These are phyloP conservation scores for Mycena crocata DNA, from an alignment of 768 basidiomycete genomes.

Conservation along the genomic window DNA sequence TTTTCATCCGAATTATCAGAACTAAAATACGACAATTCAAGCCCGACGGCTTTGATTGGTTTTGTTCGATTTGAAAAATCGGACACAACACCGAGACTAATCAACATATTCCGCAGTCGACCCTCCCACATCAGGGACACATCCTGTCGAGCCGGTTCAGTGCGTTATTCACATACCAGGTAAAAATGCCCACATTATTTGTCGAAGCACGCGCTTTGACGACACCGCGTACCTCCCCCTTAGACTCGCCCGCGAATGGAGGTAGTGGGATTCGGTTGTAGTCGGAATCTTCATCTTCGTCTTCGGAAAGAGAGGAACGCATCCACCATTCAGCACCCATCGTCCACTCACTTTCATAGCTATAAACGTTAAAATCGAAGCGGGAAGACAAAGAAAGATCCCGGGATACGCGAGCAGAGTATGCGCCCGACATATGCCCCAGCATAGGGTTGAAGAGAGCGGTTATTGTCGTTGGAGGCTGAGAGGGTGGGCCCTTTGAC, in stretches of 20 bases:
- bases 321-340: constrained; percentile 98
- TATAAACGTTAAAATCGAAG: constrained; percentile 97
- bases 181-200: constrained; percentile 72
- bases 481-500: constrained; percentile 57
- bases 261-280: constrained; percentile 27
- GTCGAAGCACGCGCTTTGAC: constrained; percentile 92
- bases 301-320: constrained; percentile 61
- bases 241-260: constrained; percentile 31
- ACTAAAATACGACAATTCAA: constrained; percentile 96
- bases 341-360: constrained; percentile 96
- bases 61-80: constrained; percentile 87
- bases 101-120: constrained; percentile 86
- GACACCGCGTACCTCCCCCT: constrained; percentile 75
- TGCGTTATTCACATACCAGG: not conserved
- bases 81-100: constrained; percentile 92
- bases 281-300: constrained; percentile 38
- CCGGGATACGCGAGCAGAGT: constrained; percentile 87
- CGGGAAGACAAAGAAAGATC: constrained; percentile 90
- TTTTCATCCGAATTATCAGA: constrained; percentile 48
- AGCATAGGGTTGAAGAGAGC: constrained; percentile 97
- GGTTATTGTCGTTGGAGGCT: constrained; percentile 95
- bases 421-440: constrained; percentile 92
- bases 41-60: constrained; percentile 88
- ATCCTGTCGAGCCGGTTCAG: constrained; percentile 60
- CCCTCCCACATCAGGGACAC: constrained; percentile 96